Base-by-base conservation (phyloP, 2,329 filamentous ascomycete genomes). In the Nemania diffusa region DNA sequence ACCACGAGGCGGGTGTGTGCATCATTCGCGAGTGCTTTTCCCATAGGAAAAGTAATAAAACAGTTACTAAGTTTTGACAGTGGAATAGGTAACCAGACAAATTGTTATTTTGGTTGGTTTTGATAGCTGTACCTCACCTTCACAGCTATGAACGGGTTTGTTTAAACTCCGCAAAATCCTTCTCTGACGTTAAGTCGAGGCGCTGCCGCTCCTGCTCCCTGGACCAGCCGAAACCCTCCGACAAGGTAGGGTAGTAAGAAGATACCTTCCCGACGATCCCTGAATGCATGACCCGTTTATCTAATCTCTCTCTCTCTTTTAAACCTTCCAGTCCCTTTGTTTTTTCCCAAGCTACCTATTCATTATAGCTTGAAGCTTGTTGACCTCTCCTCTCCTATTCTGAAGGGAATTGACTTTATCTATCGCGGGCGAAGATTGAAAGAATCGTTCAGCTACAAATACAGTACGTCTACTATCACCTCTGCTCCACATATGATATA, bases 171-270 rank as follows among this genome's bases (percentile, higher is more conserved):
- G 66, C 46, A 37, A 51, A 29, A 17, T 24, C 24, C 24, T n/a
- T 51, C 24, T 51, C 29, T 37, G 51, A 34, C 27, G 51, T 37
- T 37, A 17, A 53, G 22, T 65, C 57, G 42, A 26, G 53, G 62
- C 34, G 22, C 64, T 58, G 26, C 44, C 26, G 7, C 8, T 51
- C 20, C 26, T 51, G 26, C 24, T 51, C 48, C 58, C 52, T n/a
- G 50, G 37, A 55, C 61, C 65, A 65, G 52, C 65, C 62, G 61
- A 65, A 62, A 62, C 57, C 32, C 37, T 34, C 65, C 62, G 62
- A 65, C 56, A 42, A 55, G 42, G 62, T 56, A 64, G 51, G 57
- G 56, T 51, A 61, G 48, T 13, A 55, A 40, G n/a, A 27, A 51
- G 22, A 55, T 51, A 53, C 29, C 24, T 46, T 61, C 24, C 50